These are phyloP conservation scores for Verticillium longisporum DNA, from an alignment of 2,329 filamentous ascomycete species.

Conservation along the genomic window DNA sequence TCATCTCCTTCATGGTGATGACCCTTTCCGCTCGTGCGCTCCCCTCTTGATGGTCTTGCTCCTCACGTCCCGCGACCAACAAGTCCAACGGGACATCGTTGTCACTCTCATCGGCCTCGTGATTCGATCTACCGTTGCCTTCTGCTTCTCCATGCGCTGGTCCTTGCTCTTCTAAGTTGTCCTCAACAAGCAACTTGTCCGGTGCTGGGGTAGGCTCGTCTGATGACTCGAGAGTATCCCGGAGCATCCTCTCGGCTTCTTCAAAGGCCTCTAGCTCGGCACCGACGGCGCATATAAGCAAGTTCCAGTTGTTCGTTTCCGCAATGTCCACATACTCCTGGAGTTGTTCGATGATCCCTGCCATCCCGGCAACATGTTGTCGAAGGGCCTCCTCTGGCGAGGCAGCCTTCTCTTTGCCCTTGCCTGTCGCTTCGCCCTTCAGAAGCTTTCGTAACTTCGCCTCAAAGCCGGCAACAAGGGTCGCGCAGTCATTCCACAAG, in stretches of 20 bases:
- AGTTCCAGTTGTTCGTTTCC: constrained; percentile 61
- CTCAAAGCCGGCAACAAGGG: constrained; percentile 59
- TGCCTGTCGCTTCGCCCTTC: constrained; percentile 21
- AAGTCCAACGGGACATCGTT: constrained; percentile 36
- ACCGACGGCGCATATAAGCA: constrained; percentile 68
- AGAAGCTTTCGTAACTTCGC: constrained; percentile 51
- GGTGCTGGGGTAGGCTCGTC: neutral
- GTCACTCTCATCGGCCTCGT: constrained; percentile 19
- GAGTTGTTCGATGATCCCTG: constrained; percentile 46
- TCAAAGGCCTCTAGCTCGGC: constrained; percentile 64
- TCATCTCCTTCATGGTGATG: constrained; percentile 16
- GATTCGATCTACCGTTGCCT: neutral
- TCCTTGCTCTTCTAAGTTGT: neutral
- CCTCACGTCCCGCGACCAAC: constrained; percentile 25
- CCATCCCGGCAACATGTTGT: constrained; percentile 49
- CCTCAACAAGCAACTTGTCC: neutral
- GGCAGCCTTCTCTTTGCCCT: constrained; percentile 21
- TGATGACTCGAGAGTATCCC: neutral
- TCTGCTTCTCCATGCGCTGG: neutral
- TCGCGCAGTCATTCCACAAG: constrained; percentile 59
- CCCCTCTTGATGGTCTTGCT: constrained; percentile 16
- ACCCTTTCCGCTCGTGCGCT: constrained; percentile 2
- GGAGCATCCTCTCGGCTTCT: constrained; percentile 53
- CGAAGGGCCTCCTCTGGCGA: constrained; percentile 31
- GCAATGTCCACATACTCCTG: constrained; percentile 47